These are phyloP conservation scores for Suhomyces sp. DNA, from an alignment of 805 yeast species.

Conservation along the genomic window DNA sequence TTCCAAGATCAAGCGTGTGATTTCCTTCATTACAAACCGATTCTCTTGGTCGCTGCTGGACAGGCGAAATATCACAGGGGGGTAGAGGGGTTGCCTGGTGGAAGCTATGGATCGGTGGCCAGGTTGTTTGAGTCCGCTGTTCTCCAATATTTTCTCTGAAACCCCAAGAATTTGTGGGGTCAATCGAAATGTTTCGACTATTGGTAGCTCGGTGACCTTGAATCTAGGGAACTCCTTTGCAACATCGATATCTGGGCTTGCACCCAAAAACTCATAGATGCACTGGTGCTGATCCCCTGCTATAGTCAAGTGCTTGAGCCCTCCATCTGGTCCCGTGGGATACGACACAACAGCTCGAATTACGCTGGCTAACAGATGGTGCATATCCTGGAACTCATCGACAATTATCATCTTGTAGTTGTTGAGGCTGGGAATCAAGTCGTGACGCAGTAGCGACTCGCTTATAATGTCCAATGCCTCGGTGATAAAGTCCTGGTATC, in stretches of 20 bases:
- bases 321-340: conserved; percentile 17
- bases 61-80: conserved; percentile 21
- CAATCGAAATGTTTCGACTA: conserved; percentile 58
- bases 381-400: conserved; percentile 75
- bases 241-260: conserved; percentile 33
- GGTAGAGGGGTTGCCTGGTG: conserved; percentile 15
- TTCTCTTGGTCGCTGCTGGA: conserved; percentile 32
- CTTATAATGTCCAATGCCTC: conserved; percentile 27
- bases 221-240: conserved; percentile 17
- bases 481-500: conserved; percentile 35
- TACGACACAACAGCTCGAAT: conserved; percentile 37
- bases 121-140: conserved; percentile 6
- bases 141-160: conserved; percentile 26
- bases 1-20: conserved; percentile 35
- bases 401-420: conserved; percentile 45
- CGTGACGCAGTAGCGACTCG: neutral
- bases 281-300: conserved; percentile 75
- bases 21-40: conserved; percentile 45
- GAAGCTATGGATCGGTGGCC: conserved; percentile 7
- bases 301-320: conserved; percentile 51
- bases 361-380: conserved; percentile 47
- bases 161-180: conserved; percentile 54
- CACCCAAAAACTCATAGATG: conserved; percentile 64
- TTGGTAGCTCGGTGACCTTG: conserved; percentile 24
- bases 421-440: conserved; percentile 21